Base-by-base conservation (phyloP, 768 basidiomycete genomes). In the Boletellus ananas region DNA sequence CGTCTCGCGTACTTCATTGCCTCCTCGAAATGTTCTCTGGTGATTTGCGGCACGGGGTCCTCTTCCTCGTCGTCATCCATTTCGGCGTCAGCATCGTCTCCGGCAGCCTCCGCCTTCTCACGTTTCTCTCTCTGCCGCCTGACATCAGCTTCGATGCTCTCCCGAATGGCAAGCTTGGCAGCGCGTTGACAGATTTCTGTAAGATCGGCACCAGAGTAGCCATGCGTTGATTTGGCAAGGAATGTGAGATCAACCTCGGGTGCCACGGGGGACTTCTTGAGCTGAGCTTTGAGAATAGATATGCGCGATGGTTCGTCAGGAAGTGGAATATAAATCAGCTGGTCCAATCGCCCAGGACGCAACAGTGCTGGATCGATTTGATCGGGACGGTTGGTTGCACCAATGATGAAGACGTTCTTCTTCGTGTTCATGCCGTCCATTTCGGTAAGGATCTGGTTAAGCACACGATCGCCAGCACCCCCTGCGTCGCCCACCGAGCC, bases 111-210 rank as follows among this genome's bases (percentile, higher is more conserved):
- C 60, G 90, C 91, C 65, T 80, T 81, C 54, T 83, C 92, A 70
- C 75, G 80, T 75, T 80, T 85, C 66, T 91, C 95, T 49, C 94
- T 77, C 34, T 84, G 79, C 50, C 61, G 72, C 58, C 84, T 74
- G 62, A 99, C 88, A 70, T 99, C 96, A 7, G 90, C 72, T 61
- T 98, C 94, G 59, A 99, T 99, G 50, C 85, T 88, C 70, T 89
- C 91, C 23, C 95, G 82, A 64, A 99, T 99, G 1, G 95, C 95
- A 47, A 97, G 77, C 75, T 99, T 99, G 48, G 94, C 94, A 5
- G 96, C 87, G 44, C 96, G 84, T 71, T 98, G 95, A 68, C 95
- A 98, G 62, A 99, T 95, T 70, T 98, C 96, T n/a, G 95, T 95
- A 58, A 98, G 75, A 82, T 99, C 96, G 49, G 96, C 96, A 84